Evolutionary conservation across 139 green algal genomes (phyloP), one percentile per base, ranked within the genome.

Genomic region (Chlamydomonas incerta): DNA sequence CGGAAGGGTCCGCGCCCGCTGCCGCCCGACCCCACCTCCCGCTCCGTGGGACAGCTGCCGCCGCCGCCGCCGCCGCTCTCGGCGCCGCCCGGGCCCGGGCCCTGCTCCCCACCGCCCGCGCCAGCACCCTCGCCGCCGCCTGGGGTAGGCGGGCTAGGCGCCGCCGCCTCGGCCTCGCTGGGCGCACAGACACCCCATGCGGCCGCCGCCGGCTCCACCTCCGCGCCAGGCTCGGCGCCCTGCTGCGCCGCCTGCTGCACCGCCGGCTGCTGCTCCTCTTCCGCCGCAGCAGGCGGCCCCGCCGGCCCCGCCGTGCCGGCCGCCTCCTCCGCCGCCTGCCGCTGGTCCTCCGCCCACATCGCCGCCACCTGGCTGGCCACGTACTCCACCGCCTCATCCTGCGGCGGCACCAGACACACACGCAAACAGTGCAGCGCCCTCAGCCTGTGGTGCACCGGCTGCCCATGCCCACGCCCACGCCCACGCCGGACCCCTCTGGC

Each of bases 351-450:
- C n/a, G 85, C 50, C 74, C 94, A 80, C 46, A 94, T 29, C 18
- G 68, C n/a, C 24, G 80, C 65, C 10, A 96, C 81, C 9, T 87
- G 92, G n/a, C n/a, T n/a, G 0, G 85, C 93, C 26, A 97, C 89
- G 72, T 95, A 95, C 35, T 90, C 70, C 24, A 91, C 63, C 41
- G 80, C 52, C 52, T 81, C 80, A 34, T 89, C 76, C 83, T 89
- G 74, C 55, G 85, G 4, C 9, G 26, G n/a, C n/a, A n/a, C n/a
- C 23, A 66, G 60, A 1, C 41, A 50, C 41, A 50, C 41, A 5
- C 6, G 6, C 41, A 50, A 13, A 50, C 41, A 47, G 17, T n/a
- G n/a, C n/a, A n/a, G n/a, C n/a, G n/a, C n/a, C n/a, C n/a, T n/a
- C n/a, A n/a, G n/a, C n/a, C n/a, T n/a, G n/a, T n/a, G n/a, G n/a